Base-by-base conservation (phyloP, 2,329 filamentous ascomycete genomes). In the Microdochium paspali region DNA sequence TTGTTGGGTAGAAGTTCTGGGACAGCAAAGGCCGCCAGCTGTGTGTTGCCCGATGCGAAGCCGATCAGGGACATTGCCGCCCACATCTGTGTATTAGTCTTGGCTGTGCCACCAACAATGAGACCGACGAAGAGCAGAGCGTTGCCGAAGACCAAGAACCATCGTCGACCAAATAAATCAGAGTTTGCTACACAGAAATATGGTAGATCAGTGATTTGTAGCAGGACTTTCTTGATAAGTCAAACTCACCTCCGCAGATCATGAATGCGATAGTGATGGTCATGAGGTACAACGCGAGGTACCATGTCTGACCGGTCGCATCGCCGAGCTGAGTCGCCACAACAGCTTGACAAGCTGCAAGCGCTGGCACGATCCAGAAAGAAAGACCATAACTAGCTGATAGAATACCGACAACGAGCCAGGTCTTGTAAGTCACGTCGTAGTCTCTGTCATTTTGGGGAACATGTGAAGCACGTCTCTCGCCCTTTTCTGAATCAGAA, bases 1-100 rank as follows among this genome's bases (percentile, higher is more conserved):
- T 73, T 73, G 57, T 73, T 73, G 1, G 70, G 70, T 2, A 74
- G 61, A 21, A 74, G 63, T 50, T 73, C 70, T 5, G 69, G 67
- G 7, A 73, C 63, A 7, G 66, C 68, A 54, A 72, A 71, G 35
- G 67, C 69, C 15, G 66, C 70, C 46, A 69, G 59, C 56, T 72
- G 68, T 24, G 66, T 68, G 42, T 68, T 69, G 5, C 64, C 68
- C 18, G 58, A 67, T n/a, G 68, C 68, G 47, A 72, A 71, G 3
- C 70, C 69, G 30, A 67, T 64, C 21, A 73, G 53, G 1, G 63
- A 64, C 52, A 67, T 63, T 9, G 62, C 66, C 1, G 64, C 67
- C 45, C 69, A 65, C 26, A 72, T 50, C 6, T 62, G 50, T 10
- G 60, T 66, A 26, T 61, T 65, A 51, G 56, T 68, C 53, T 65